Percentiles rank a stretch among this genome's conserved stretches.
These are phyloP conservation scores for Platanthera zijinensis DNA, from an alignment of 106 monocot genomes.

Conservation along the genomic window DNA sequence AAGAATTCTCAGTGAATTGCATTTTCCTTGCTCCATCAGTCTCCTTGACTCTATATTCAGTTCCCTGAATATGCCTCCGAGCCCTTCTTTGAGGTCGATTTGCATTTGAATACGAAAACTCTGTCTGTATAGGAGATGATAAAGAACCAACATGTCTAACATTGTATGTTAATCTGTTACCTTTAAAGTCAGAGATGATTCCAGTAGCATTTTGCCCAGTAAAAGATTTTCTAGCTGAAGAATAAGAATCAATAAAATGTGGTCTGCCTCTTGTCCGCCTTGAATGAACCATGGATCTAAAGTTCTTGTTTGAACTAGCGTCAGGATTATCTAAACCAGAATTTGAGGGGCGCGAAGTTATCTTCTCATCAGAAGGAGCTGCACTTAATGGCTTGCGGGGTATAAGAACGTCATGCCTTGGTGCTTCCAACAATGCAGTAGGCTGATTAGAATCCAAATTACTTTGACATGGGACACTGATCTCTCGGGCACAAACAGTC, in stretches of 20 bases:
- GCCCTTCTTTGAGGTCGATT: conserved; percentile 42
- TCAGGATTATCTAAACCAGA: conserved; percentile 16
- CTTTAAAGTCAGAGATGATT: conserved; percentile 15
- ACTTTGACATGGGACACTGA: conserved; percentile 3
- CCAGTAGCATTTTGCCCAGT: conserved; percentile 3
- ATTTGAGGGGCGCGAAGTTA: conserved; percentile 15
- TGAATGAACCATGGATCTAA: conserved; percentile 16
- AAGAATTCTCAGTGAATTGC: conserved; percentile 20
- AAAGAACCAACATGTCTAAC: conserved; percentile 29
- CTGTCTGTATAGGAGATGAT: conserved; percentile 21
- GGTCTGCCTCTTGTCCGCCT: conserved; percentile 28
- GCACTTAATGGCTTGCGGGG: conserved; percentile 8
- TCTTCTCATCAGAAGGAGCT: conserved; percentile 11
- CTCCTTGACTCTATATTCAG: conserved; percentile 53
- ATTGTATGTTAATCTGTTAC: conserved; percentile 52
- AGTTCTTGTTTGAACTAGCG: conserved; percentile 20
- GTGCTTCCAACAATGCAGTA: conserved; percentile 15
- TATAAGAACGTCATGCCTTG: conserved; percentile 10
- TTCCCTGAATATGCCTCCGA: conserved; percentile 35
- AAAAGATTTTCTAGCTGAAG: conserved; percentile 22
- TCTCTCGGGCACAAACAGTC: conserved; percentile 3
- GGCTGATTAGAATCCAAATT: conserved; percentile 14
- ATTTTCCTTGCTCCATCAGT: conserved; percentile 31
- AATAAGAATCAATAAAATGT: conserved; percentile 17
- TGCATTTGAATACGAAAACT: conserved; percentile 29